Evolutionary conservation across 2,329 filamentous ascomycete genomes (phyloP), one percentile per base, ranked within the genome.

Genomic region (Chaetomiaceae sp.): DNA sequence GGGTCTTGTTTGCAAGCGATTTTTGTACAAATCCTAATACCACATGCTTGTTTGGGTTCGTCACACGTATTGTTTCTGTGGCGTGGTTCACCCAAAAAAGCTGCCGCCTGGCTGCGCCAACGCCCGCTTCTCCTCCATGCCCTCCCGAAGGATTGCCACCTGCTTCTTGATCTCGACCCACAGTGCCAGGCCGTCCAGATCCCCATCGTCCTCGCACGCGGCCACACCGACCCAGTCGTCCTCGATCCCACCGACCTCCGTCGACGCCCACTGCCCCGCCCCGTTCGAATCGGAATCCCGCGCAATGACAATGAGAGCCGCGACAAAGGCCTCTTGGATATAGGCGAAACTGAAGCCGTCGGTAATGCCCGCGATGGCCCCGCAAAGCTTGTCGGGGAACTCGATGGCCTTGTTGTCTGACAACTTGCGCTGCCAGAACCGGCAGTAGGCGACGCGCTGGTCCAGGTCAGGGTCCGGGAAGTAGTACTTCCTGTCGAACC

Each of bases 281-380:
- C 56, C 50, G 10, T 57, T 41, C 1, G 56, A 56, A 5, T 60
- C 50, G 4, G 57, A 56, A 5, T 60, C 50, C 3, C 68, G 68
- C 0, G 81, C 83, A 51, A 86, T 78, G 3, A 77, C 74, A 21
- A 86, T 68, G 48, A 86, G 62, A 2, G 78, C 75, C 1, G 81
- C 81, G 0, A 86, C 79, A 61, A 86, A 86, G 0, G 80, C 82
- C 63, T 86, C 83, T 61, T 87, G 82, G 65, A 86, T 76, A 61
- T 86, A 86, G 0, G 83, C 83, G 62, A 86, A 86, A 57, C 79
- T 83, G 65, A 86, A 86, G n/a, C 74, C 74, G 21, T 77, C 66
- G 0, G 82, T 86, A 54, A 85, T 81, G 9, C 72, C 71, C 3
- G 83, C 82, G 53, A 86, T 76, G n/a, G 77, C 75, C 1, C 63